Conservation (phyloP, 1,284 basidiomycete species). For the Sparassis latifolia region DNA sequence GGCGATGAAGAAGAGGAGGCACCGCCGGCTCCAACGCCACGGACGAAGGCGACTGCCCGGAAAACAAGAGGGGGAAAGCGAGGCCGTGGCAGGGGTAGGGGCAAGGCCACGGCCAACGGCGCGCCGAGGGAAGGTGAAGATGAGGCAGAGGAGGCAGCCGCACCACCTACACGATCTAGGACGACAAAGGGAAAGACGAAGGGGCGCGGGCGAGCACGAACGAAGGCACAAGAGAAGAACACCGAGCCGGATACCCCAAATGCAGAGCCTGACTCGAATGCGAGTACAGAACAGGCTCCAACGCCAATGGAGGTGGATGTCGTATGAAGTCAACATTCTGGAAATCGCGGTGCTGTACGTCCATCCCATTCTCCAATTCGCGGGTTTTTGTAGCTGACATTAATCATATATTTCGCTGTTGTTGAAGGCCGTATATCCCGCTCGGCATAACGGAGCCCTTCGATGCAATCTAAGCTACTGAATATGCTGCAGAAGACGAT, state of each 20-base stretch:
- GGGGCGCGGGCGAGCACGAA: slow-evolving; percentile 16
- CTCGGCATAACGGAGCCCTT: too few species aligned
- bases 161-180: slow-evolving; percentile 2
- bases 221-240: slow-evolving; percentile 12
- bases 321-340: background rate
- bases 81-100: slow-evolving; percentile 13
- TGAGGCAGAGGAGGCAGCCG: slow-evolving; percentile 10
- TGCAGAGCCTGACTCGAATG: slow-evolving; percentile 1
- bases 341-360: too few species aligned
- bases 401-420: too few species aligned
- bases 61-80: slow-evolving; percentile 4
- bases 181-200: slow-evolving; percentile 13
- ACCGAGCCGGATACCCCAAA: slow-evolving; percentile 11
- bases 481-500: too few species aligned
- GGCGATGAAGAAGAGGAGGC: slow-evolving; percentile 6
- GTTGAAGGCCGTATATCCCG: too few species aligned
- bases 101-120: slow-evolving; percentile 8
- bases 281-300: slow-evolving; percentile 1
- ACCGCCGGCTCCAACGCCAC: slow-evolving; percentile 6
- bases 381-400: too few species aligned
- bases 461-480: too few species aligned
- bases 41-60: slow-evolving; percentile 8
- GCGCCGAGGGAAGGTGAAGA: slow-evolving; percentile 14
- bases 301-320: slow-evolving; percentile 4
- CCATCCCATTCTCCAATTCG: too few species aligned